These are phyloP conservation scores for Blastocystis sp. DNA, from an alignment of 352 stramenopile genomes.

Conservation along the genomic window DNA sequence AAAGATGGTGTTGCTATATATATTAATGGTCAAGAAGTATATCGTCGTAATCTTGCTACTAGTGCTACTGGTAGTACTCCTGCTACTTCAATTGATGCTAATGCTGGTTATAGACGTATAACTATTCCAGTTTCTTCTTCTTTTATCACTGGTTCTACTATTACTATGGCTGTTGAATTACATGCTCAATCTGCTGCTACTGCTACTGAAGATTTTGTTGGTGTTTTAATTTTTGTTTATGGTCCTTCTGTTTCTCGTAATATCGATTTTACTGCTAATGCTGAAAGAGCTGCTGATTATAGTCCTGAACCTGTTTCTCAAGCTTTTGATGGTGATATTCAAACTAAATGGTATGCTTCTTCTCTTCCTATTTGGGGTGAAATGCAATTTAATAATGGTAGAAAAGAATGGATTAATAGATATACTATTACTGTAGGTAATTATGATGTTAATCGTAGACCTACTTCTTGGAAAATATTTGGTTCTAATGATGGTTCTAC, in stretches of 20 bases:
- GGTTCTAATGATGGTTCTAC: conserved; percentile 11
- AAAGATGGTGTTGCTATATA: conserved; percentile 21
- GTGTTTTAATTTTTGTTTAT: too few species aligned
- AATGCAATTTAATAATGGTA: not conserved
- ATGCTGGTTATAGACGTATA: too few species aligned
- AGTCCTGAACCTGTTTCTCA: not conserved
- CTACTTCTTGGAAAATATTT: not conserved
- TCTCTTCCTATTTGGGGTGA: conserved; percentile 4
- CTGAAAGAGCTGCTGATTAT: not conserved
- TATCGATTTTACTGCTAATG: too few species aligned
- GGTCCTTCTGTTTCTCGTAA: too few species aligned
- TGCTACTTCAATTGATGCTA: not conserved
- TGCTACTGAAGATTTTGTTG: too few species aligned
- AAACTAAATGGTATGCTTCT: conserved; percentile 7
- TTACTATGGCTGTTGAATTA: conserved; percentile 15
- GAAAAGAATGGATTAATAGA: conserved; percentile 24
- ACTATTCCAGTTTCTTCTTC: too few species aligned
- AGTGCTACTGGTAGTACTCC: not conserved
- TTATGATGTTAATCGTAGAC: not conserved
- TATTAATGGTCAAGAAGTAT: conserved; percentile 9
- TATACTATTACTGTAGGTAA: conserved; percentile 6
- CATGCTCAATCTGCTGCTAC: not conserved
- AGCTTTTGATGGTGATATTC: conserved; percentile 10
- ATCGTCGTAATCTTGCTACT: not conserved
- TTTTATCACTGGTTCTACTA: not conserved